phyloP scores from a whole-genome alignment of 176 grass and related monocot species.

The Luzula sylvatica region DNA sequence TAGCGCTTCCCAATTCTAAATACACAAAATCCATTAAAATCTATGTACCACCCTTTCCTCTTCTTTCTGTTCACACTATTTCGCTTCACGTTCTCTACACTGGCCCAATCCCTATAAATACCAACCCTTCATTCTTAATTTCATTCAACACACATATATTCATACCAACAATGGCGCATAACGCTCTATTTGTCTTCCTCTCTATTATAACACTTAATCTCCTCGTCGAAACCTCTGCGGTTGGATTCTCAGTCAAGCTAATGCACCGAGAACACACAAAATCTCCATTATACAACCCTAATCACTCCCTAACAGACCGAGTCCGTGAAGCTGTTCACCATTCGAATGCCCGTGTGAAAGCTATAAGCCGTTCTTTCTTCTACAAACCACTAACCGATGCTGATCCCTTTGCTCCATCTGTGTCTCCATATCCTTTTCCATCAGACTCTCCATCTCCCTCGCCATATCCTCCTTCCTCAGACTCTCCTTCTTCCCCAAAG shows the following conservation, averaged over 20 bases:
- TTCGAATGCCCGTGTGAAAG: slow-evolving; percentile 17
- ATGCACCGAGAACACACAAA: slow-evolving; percentile 44
- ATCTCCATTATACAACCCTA: slow-evolving; percentile 44
- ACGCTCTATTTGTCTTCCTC: neutral
- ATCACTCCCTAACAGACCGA: slow-evolving; percentile 16
- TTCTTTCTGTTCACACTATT: slow-evolving; percentile 4
- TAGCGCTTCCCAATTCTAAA: slow-evolving; percentile 2
- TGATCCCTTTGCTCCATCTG: neutral
- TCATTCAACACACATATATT: slow-evolving; percentile 2
- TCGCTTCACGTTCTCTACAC: neutral
- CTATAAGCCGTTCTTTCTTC: slow-evolving; percentile 3
- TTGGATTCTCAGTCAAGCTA: slow-evolving; percentile 45
- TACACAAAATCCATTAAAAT: slow-evolving; percentile 19
- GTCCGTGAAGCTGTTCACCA: slow-evolving; percentile 15
- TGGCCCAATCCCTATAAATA: neutral
- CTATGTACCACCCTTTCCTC: slow-evolving; percentile 6
- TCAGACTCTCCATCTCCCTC: neutral
- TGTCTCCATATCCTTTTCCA: neutral
- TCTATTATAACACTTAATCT: neutral
- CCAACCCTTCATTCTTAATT: neutral
- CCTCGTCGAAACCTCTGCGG: neutral
- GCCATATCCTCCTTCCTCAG: neutral
- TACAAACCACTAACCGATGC: neutral
- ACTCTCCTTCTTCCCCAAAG: neutral
- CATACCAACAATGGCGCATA: slow-evolving; percentile 16